These are phyloP conservation scores for Mucor velutinosus DNA, from an alignment of 371 early-diverging fungal genomes.

Conservation along the genomic window DNA sequence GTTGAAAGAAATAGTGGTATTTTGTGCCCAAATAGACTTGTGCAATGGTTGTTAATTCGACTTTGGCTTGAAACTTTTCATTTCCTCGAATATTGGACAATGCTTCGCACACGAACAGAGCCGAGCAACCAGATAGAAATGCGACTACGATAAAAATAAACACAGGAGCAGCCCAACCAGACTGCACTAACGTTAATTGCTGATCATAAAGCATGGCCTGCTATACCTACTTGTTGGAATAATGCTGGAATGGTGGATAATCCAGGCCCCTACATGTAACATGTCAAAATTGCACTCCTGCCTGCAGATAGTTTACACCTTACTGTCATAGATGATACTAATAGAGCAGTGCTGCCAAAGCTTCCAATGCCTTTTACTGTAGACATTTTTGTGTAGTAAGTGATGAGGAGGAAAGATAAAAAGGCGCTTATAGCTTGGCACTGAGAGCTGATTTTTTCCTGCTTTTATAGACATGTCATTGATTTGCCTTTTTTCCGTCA, in stretches of 20 bases:
- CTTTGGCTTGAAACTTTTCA: conserved; percentile 62
- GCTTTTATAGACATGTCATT: conserved; percentile 3
- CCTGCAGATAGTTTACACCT: not conserved
- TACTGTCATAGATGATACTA: conserved; percentile 52
- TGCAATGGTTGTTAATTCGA: conserved; percentile 62
- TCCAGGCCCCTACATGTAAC: conserved; percentile 39
- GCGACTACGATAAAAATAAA: conserved; percentile 49
- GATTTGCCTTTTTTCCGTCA: conserved; percentile 12
- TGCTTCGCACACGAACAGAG: conserved; percentile 78
- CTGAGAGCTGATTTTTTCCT: not conserved
- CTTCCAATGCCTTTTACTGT: conserved; percentile 35
- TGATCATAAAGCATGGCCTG: not conserved
- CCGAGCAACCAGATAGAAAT: conserved; percentile 51
- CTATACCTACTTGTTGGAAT: conserved; percentile 40
- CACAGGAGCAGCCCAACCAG: conserved; percentile 49
- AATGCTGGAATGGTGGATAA: conserved; percentile 46
- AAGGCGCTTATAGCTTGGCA: too few relatives aligned
- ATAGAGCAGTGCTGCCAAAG: conserved; percentile 39
- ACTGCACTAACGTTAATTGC: conserved; percentile 17
- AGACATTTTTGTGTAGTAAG: conserved; percentile 14
- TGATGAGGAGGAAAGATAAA: not conserved
- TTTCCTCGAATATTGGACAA: conserved; percentile 81
- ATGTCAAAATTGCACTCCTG: not conserved
- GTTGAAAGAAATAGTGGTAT: conserved; percentile 56
- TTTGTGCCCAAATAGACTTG: conserved; percentile 57